Evolutionary conservation across 768 basidiomycete species (phyloP).

Genomic region (Boletales sp.): DNA sequence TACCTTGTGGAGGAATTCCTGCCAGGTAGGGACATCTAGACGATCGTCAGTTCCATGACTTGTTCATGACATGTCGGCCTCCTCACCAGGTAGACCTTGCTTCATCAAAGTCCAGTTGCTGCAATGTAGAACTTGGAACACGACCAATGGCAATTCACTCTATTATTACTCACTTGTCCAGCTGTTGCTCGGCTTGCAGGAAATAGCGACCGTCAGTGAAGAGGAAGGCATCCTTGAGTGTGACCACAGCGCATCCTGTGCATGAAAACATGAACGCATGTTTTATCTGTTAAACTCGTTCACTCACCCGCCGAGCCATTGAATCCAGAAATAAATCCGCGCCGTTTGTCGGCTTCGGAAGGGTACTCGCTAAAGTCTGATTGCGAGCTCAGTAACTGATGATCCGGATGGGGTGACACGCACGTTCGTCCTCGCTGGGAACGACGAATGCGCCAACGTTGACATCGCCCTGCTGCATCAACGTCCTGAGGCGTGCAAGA

Average conservation of each 20-base stretch:
- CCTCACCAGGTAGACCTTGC: slow-evolving; percentile 73
- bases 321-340: slow-evolving; percentile 91
- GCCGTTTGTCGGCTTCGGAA: slow-evolving; percentile 76
- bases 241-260: slow-evolving; percentile 74
- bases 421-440: slow-evolving; percentile 92
- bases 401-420: slow-evolving; percentile 24
- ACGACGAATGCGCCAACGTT: slow-evolving; percentile 74
- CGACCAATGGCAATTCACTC: neutral
- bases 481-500: slow-evolving; percentile 58
- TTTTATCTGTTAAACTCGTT: neutral
- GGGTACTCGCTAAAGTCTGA: slow-evolving; percentile 90
- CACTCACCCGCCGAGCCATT: slow-evolving; percentile 83
- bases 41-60: slow-evolving; percentile 10
- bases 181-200: slow-evolving; percentile 85
- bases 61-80: slow-evolving; percentile 1
- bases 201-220: slow-evolving; percentile 98
- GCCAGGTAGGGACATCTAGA: slow-evolving; percentile 85
- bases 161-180: slow-evolving; percentile 59
- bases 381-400: neutral
- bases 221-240: slow-evolving; percentile 64
- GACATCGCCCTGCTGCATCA: slow-evolving; percentile 58
- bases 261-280: slow-evolving; percentile 5
- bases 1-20: slow-evolving; percentile 78
- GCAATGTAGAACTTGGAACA: slow-evolving; percentile 3
- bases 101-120: slow-evolving; percentile 96